phyloP scores from a whole-genome alignment of 805 yeast species.

The Kurtzmaniella fragi region DNA sequence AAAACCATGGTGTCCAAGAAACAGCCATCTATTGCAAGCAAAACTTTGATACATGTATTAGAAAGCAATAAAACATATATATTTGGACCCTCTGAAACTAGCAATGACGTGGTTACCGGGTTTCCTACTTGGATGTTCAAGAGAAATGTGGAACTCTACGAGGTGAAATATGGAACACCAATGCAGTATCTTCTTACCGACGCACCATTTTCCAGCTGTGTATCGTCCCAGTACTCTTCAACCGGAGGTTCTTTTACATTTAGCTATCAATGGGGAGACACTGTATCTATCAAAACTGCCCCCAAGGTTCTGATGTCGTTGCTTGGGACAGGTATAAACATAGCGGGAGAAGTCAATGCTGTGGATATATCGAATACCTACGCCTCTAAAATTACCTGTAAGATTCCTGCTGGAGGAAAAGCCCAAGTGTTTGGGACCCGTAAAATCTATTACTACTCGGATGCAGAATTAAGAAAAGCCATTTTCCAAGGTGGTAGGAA shows the following conservation, averaged over 20 bases:
- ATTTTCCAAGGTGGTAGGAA: constrained; percentile 2
- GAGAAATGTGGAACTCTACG: constrained; percentile 12
- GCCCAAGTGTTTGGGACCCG: constrained; percentile 15
- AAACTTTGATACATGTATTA: constrained; percentile 6
- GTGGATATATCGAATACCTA: constrained; percentile 7
- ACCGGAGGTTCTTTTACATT: constrained; percentile 14
- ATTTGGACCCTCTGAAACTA: constrained; percentile 6
- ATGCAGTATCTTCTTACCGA: constrained; percentile 1
- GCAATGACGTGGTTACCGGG: not conserved
- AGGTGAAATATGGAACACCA: constrained; percentile 14
- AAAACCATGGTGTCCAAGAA: constrained; percentile 2
- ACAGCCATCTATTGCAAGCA: constrained; percentile 4
- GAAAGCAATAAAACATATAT: constrained; percentile 6
- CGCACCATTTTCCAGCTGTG: constrained; percentile 15
- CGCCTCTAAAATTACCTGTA: constrained; percentile 14
- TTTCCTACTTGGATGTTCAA: not conserved
- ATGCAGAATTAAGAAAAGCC: constrained; percentile 10
- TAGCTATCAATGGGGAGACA: constrained; percentile 7
- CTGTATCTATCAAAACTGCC: constrained; percentile 3
- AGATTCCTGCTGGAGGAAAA: constrained; percentile 10
- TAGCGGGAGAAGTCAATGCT: constrained; percentile 8
- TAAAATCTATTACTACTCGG: constrained; percentile 9
- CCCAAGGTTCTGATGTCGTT: constrained; percentile 3
- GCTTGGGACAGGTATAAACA: not conserved
- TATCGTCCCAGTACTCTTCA: constrained; percentile 11